phyloP scores from a whole-genome alignment of 305 asterid genomes.

The Plantago coronopus region DNA sequence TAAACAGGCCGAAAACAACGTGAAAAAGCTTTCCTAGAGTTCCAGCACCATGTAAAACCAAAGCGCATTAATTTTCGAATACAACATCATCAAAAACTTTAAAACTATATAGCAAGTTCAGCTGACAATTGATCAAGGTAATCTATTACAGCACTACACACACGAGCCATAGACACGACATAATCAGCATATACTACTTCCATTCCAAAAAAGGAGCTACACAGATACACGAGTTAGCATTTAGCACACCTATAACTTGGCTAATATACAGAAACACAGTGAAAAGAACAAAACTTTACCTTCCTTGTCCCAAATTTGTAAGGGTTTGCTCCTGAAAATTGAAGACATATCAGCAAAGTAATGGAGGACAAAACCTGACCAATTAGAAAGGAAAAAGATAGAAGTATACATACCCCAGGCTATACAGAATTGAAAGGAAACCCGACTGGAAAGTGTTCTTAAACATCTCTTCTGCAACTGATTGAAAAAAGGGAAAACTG shows the following conservation, averaged over 20 bases:
- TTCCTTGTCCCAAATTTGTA: slow-evolving; percentile 98
- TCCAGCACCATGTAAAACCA: too few species aligned
- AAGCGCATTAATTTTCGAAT: not conserved
- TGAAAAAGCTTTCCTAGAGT: not conserved
- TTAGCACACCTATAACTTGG: not conserved
- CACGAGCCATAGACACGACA: not conserved
- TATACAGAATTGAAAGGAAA: slow-evolving; percentile 82
- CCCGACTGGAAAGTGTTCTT: slow-evolving; percentile 96
- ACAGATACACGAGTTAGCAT: not conserved
- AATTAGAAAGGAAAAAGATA: not conserved
- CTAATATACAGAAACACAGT: not conserved
- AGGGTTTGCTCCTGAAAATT: slow-evolving; percentile 83
- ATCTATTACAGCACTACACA: too few species aligned
- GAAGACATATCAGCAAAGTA: not conserved
- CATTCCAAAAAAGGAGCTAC: not conserved
- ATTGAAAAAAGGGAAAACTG: too few species aligned
- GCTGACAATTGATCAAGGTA: not conserved
- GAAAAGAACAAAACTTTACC: slow-evolving; percentile 31
- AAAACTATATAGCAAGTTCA: too few species aligned
- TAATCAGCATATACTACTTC: not conserved
- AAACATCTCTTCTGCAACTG: slow-evolving; percentile 55
- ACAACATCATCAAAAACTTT: not conserved
- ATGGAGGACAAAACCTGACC: not conserved
- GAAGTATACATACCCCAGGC: slow-evolving; percentile 75
- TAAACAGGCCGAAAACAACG: slow-evolving; percentile 3